These are phyloP conservation scores for Stentor roeselii DNA, from an alignment of 73 alveolate species.

Conservation along the genomic window DNA sequence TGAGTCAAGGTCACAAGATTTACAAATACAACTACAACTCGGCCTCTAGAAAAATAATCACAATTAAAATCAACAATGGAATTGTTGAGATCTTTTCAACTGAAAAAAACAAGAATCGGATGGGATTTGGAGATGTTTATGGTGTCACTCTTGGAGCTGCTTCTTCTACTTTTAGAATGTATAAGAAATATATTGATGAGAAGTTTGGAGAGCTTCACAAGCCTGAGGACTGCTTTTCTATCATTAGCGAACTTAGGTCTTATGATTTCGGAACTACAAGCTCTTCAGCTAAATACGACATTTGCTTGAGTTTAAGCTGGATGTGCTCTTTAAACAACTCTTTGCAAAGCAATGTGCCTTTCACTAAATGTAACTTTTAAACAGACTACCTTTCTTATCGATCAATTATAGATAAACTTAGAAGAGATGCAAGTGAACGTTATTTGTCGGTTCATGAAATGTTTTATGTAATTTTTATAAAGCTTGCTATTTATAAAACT, in stretches of 20 bases:
- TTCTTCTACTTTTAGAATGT: conserved; percentile 10
- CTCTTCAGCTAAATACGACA: neutral
- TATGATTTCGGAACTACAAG: conserved; percentile 14
- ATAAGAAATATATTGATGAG: neutral
- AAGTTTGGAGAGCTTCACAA: neutral
- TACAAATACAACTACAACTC: neutral
- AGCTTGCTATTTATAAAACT: neutral
- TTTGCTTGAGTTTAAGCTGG: conserved; percentile 22
- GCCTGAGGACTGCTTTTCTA: conserved; percentile 6
- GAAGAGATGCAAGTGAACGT: neutral
- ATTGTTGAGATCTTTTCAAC: neutral
- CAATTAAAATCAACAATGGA: neutral
- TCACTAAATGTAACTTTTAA: neutral
- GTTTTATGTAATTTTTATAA: conserved; percentile 2
- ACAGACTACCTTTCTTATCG: neutral
- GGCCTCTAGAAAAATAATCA: neutral
- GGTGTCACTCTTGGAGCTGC: neutral
- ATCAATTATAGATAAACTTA: neutral
- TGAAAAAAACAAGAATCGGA: neutral
- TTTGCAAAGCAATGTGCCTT: neutral
- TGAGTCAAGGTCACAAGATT: neutral
- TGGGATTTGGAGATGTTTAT: neutral
- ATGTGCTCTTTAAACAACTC: neutral
- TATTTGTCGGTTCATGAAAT: neutral
- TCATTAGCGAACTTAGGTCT: conserved; percentile 2